Percentiles rank a stretch among this genome's conserved stretches.
These are phyloP conservation scores for Linanthus parryae DNA, from an alignment of 148 eudicot genomes.

Conservation along the genomic window DNA sequence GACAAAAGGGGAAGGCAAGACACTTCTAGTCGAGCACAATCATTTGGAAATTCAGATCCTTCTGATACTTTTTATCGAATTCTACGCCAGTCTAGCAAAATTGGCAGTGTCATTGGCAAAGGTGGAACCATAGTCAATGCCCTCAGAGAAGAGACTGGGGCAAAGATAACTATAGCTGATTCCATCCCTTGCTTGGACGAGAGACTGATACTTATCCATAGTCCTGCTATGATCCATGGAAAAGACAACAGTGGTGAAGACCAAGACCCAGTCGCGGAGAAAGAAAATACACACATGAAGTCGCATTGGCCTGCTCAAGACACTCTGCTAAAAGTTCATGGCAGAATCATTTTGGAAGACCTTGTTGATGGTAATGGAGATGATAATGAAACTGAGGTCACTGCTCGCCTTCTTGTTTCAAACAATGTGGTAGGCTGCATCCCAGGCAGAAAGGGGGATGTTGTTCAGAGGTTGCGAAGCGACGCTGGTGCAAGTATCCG, in stretches of 20 bases:
- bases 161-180: conserved; percentile 72
- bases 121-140: conserved; percentile 66
- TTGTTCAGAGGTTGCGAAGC: conserved; percentile 61
- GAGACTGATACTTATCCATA: conserved; percentile 53
- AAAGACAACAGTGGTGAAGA: conserved; percentile 12
- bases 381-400: conserved; percentile 29
- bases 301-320: conserved; percentile 68
- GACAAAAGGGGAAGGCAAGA: conserved; percentile 37
- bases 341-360: conserved; percentile 60
- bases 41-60: conserved; percentile 34
- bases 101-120: conserved; percentile 83
- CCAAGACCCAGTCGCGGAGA: conserved; percentile 18
- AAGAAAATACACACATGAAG: conserved; percentile 27
- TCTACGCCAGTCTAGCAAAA: conserved; percentile 57
- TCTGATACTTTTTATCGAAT: conserved; percentile 69
- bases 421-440: conserved; percentile 65
- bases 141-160: conserved; percentile 66
- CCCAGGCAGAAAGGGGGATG: conserved; percentile 74
- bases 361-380: conserved; percentile 33
- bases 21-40: conserved; percentile 25
- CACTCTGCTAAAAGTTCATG: conserved; percentile 72
- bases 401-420: conserved; percentile 74
- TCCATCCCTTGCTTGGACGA: conserved; percentile 73
- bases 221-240: conserved; percentile 32
- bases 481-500: conserved; percentile 76